These are phyloP conservation scores for Saturnispora dispora DNA, from an alignment of 805 yeast genomes.

Conservation along the genomic window DNA sequence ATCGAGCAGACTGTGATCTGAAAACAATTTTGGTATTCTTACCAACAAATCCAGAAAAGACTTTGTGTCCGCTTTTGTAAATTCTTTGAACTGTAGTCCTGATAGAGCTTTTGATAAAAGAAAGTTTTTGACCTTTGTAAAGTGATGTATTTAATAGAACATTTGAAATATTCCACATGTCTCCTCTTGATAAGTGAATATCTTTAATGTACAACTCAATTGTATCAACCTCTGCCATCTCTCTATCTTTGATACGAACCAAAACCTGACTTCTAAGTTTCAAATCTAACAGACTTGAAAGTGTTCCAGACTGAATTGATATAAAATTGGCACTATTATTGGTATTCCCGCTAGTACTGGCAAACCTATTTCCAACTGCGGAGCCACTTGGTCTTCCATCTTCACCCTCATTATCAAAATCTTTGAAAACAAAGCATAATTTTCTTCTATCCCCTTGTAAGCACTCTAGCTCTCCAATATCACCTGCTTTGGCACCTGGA, in stretches of 20 bases:
- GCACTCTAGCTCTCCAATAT: constrained; percentile 60
- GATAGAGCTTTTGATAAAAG: constrained; percentile 50
- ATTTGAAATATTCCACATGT: constrained; percentile 81
- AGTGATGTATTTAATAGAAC: constrained; percentile 54
- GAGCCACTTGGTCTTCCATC: background rate
- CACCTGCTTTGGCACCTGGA: constrained; percentile 64
- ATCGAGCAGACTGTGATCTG: constrained; percentile 83
- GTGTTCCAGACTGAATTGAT: constrained; percentile 50
- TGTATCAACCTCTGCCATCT: constrained; percentile 62
- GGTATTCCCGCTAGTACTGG: constrained; percentile 16
- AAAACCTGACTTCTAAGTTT: constrained; percentile 60
- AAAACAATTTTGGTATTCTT: constrained; percentile 70
- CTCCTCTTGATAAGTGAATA: constrained; percentile 74
- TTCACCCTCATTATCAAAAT: constrained; percentile 8
- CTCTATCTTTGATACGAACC: constrained; percentile 38
- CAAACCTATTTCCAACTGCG: constrained; percentile 8
- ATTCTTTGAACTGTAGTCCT: constrained; percentile 57
- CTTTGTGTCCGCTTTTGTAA: constrained; percentile 56
- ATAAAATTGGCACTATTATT: constrained; percentile 27
- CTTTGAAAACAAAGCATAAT: constrained; percentile 36
- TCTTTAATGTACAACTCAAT: constrained; percentile 79
- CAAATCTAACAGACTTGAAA: constrained; percentile 53
- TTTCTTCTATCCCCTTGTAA: constrained; percentile 30
- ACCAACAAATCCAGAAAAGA: constrained; percentile 70
- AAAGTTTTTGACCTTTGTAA: constrained; percentile 53